Evolutionary conservation across 2,329 filamentous ascomycete genomes (phyloP).

Genomic region (Lasiodiplodia gonubiensis): DNA sequence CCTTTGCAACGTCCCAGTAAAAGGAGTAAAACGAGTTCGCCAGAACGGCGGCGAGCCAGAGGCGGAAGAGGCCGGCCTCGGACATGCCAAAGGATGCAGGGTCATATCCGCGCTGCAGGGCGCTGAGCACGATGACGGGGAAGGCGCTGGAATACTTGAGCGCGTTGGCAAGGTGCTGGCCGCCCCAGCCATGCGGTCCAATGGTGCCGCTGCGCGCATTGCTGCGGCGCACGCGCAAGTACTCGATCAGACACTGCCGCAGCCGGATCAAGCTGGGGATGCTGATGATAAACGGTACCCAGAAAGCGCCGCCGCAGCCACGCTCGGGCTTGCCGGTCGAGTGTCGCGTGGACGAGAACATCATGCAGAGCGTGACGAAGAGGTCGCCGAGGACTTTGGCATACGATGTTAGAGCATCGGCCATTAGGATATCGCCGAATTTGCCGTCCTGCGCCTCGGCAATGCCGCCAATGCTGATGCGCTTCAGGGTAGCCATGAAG

Average conservation of each 20-base stretch:
- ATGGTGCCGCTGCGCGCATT: slow-evolving; percentile 45
- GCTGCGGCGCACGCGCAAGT: slow-evolving; percentile 70
- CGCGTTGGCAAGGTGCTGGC: slow-evolving; percentile 90
- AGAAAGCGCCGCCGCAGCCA: slow-evolving; percentile 75
- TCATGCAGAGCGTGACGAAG: slow-evolving; percentile 87
- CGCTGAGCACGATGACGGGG: slow-evolving; percentile 82
- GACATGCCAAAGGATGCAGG: slow-evolving; percentile 58
- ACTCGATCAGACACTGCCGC: slow-evolving; percentile 91
- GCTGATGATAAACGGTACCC: slow-evolving; percentile 84
- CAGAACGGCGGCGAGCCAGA: slow-evolving; percentile 71
- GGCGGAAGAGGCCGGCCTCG: slow-evolving; percentile 60
- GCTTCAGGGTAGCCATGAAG: slow-evolving; percentile 75
- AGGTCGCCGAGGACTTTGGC: slow-evolving; percentile 90
- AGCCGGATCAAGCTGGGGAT: slow-evolving; percentile 85
- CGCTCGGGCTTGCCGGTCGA: slow-evolving; percentile 83
- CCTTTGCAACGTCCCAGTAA: slow-evolving; percentile 96
- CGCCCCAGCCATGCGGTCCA: slow-evolving; percentile 69
- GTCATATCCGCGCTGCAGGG: slow-evolving; percentile 71
- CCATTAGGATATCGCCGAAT: slow-evolving; percentile 91
- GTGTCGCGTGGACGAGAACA: slow-evolving; percentile 71
- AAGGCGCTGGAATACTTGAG: slow-evolving; percentile 94
- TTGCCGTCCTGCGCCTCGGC: slow-evolving; percentile 87
- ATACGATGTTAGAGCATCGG: slow-evolving; percentile 94
- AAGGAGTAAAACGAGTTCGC: slow-evolving; percentile 94
- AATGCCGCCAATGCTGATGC: slow-evolving; percentile 83